phyloP scores from a whole-genome alignment of 345 rosid species.

The Hypericum perforatum region DNA sequence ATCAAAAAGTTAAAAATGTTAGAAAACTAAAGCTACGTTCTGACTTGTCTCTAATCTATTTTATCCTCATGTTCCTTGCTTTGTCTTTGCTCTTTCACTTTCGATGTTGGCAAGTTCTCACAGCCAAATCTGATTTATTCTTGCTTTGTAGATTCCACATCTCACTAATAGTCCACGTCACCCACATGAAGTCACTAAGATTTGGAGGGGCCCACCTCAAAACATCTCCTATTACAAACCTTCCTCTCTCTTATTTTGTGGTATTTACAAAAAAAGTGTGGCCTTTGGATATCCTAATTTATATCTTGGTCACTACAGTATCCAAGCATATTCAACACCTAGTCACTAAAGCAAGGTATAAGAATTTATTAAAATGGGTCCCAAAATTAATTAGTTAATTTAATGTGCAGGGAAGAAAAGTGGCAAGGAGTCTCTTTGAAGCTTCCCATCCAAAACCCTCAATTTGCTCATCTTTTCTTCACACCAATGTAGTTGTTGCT shows the following conservation, averaged over 20 bases:
- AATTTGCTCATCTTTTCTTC: conserved; percentile 98
- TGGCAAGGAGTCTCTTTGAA: conserved; percentile 83
- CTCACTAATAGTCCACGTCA: conserved; percentile 26
- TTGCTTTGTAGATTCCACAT: conserved; percentile 16
- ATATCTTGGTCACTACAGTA: conserved; percentile 4
- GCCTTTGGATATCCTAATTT: conserved; percentile 31
- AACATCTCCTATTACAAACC: not conserved
- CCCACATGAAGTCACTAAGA: conserved; percentile 34
- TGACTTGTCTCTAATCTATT: conserved; percentile 18
- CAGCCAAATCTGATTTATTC: conserved; percentile 9
- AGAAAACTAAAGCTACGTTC: conserved; percentile 29
- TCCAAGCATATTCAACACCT: conserved; percentile 20
- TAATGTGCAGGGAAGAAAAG: conserved; percentile 93
- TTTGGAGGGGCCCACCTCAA: conserved; percentile 24
- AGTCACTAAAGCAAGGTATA: conserved; percentile 28
- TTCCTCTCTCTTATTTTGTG: not conserved
- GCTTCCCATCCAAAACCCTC: conserved; percentile 49
- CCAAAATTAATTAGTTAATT: not conserved
- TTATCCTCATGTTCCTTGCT: conserved; percentile 39
- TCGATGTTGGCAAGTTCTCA: conserved; percentile 9
- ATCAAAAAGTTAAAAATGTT: too few species aligned
- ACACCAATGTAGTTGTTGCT: conserved; percentile 84
- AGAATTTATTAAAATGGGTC: too few species aligned
- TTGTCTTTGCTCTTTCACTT: conserved; percentile 34
- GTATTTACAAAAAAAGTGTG: conserved; percentile 24